phyloP scores from a whole-genome alignment of 2,329 filamentous ascomycete genomes.

The Aspergillus bombycis region DNA sequence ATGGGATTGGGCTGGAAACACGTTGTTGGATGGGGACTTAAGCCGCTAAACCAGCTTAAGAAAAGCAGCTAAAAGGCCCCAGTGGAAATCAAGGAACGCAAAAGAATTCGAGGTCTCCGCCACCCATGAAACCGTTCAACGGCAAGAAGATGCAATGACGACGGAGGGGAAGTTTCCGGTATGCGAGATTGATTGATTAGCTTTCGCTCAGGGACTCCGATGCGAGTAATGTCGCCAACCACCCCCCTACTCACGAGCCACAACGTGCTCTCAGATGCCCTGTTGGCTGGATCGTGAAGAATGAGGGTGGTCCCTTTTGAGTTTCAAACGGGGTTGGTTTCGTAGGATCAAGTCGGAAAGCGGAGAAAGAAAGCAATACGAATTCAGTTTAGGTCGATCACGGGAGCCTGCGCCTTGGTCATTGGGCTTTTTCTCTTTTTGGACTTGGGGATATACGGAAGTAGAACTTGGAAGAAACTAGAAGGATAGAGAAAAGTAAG shows the following conservation, averaged over 20 bases:
- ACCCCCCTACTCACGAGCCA: not conserved
- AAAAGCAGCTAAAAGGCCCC: not conserved
- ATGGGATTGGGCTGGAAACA: slow-evolving; percentile 14
- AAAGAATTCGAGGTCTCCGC: not conserved
- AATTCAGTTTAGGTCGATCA: not conserved
- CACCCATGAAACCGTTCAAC: not conserved
- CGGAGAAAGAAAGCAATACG: not conserved
- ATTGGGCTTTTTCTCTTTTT: too few species aligned
- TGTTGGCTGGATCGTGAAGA: slow-evolving; percentile 18
- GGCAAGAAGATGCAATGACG: not conserved
- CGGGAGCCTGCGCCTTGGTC: not conserved
- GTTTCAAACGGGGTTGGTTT: not conserved
- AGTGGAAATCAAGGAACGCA: not conserved
- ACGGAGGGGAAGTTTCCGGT: not conserved
- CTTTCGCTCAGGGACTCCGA: not conserved
- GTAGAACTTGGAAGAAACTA: too few species aligned
- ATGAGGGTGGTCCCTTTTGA: not conserved
- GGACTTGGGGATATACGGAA: too few species aligned
- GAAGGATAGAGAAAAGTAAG: too few species aligned
- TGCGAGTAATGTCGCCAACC: not conserved
- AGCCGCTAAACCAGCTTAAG: slow-evolving; percentile 15
- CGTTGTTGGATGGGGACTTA: not conserved
- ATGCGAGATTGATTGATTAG: not conserved
- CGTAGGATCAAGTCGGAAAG: not conserved
- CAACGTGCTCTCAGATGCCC: slow-evolving; percentile 20